These are phyloP conservation scores for Circinella umbellata DNA, from an alignment of 371 early-diverging fungal species.

Conservation along the genomic window DNA sequence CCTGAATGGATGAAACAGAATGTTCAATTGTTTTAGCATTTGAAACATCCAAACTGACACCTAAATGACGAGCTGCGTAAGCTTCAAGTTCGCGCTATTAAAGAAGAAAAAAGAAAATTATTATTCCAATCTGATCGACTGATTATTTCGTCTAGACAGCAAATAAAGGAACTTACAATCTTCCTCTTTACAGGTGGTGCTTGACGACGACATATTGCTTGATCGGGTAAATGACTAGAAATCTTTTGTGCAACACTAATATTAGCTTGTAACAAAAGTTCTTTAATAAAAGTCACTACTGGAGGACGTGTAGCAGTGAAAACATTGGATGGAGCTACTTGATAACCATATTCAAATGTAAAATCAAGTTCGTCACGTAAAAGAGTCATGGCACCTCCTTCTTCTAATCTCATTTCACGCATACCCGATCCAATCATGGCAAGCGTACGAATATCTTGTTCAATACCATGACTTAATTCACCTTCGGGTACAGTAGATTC, in stretches of 20 bases:
- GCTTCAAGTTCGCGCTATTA: slow-evolving; percentile 54
- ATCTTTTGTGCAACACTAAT: slow-evolving; percentile 86
- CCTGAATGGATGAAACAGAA: slow-evolving; percentile 70
- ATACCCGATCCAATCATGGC: slow-evolving; percentile 81
- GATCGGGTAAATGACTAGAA: slow-evolving; percentile 76
- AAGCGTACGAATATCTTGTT: slow-evolving; percentile 67
- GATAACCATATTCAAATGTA: slow-evolving; percentile 52
- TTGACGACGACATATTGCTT: slow-evolving; percentile 83
- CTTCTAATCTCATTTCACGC: slow-evolving; percentile 65
- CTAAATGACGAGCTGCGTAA: slow-evolving; percentile 54
- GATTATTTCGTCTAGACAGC: not conserved
- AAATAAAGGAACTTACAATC: slow-evolving; percentile 26
- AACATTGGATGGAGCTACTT: slow-evolving; percentile 8
- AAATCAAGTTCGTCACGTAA: slow-evolving; percentile 72
- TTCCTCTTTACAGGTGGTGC: slow-evolving; percentile 59
- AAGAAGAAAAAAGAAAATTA: too few species aligned
- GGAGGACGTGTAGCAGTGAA: slow-evolving; percentile 11
- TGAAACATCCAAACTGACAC: slow-evolving; percentile 52
- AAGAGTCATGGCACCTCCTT: slow-evolving; percentile 70
- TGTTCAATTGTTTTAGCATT: slow-evolving; percentile 63
- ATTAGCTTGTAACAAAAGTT: slow-evolving; percentile 94
- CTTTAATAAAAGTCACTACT: slow-evolving; percentile 39
- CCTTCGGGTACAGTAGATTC: not conserved
- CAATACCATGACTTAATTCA: slow-evolving; percentile 6
- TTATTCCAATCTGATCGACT: too few species aligned